Evolutionary conservation across 2,329 filamentous ascomycete genomes (phyloP).

Genomic region (Apiospora pterosperma): DNA sequence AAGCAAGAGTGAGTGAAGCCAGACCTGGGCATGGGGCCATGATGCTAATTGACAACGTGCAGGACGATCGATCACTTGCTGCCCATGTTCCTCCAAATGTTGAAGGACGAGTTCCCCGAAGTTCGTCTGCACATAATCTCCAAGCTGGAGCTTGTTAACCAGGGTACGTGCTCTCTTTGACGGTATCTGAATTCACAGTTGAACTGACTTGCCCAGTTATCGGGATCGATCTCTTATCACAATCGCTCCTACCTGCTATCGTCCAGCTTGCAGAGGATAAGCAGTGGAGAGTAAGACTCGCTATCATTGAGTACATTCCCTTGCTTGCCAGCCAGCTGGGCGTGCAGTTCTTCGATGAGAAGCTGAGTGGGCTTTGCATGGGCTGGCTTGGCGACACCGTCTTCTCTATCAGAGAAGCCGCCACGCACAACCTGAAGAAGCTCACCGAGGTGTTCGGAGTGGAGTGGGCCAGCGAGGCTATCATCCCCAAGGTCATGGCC

Average conservation of each 20-base stretch:
- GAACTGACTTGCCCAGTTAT: slow-evolving; percentile 61
- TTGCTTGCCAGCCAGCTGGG: slow-evolving; percentile 92
- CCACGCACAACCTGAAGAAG: slow-evolving; percentile 97
- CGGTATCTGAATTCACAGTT: not conserved
- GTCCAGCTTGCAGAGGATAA: slow-evolving; percentile 98
- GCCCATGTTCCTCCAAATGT: slow-evolving; percentile 98
- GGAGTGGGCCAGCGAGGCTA: slow-evolving; percentile 94
- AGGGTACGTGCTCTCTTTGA: slow-evolving; percentile 54
- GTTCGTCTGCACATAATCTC: slow-evolving; percentile 98
- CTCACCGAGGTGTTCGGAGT: slow-evolving; percentile 98
- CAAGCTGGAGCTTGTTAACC: slow-evolving; percentile 97
- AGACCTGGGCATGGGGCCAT: not conserved
- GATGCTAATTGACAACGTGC: slow-evolving; percentile 13
- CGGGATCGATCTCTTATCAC: slow-evolving; percentile 93
- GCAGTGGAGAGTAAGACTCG: slow-evolving; percentile 96
- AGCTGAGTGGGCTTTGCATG: slow-evolving; percentile 94
- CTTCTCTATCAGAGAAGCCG: slow-evolving; percentile 96
- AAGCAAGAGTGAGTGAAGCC: slow-evolving; percentile 78
- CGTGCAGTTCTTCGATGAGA: slow-evolving; percentile 97
- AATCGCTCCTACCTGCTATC: slow-evolving; percentile 94
- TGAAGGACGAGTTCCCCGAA: slow-evolving; percentile 98
- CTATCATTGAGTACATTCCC: slow-evolving; percentile 99
- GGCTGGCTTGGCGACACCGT: slow-evolving; percentile 97
- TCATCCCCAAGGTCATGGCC: slow-evolving; percentile 96
- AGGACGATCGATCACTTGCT: slow-evolving; percentile 95